Base-by-base conservation (phyloP, 2,329 filamentous ascomycete species). In the Trichophyton schoenleinii region DNA sequence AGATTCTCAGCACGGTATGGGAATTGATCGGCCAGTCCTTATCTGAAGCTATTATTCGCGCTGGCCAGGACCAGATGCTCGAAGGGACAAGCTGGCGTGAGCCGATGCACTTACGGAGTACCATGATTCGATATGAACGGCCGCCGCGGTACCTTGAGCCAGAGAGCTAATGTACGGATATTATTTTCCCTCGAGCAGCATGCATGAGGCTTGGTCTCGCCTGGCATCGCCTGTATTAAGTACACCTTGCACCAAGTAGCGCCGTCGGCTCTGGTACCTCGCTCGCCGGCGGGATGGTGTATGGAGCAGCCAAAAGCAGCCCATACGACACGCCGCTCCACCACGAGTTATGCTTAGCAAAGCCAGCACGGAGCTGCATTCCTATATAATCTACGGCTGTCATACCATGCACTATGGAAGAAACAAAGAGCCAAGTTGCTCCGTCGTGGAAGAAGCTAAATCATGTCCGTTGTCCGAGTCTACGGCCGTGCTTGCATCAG, bases 401-500 rank as follows among this genome's bases (percentile, higher is more conserved):
- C 46, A 20, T 52, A 28, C 46, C 52, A 34, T 36, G 25, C 52
- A 28, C 25, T 13, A 4, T 55, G 15, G 15, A 38, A 38, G 34
- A 38, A 13, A 38, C 8, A 28, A 28, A 25, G 18, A 22, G 52
- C 52, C 52, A 55, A 55, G 52, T 55, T 25, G 28, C 52, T 55
- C 20, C 52, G 28, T 55, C 52, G 28, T 18, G 34, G 52, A 55
- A 36, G 52, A 55, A 36, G 52, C 52, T 55, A 55, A 55, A 55
- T n/a, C 52, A 55, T 55, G 52, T 55, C 52, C 28, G 52, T 36
- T 55, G 52, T 34, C 31, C 52, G 25, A 55, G 31, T 28, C 52
- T 55, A 55, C 52, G 28, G 52, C 52, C 52, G 52, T 55, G 22
- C 52, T 34, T 55, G 52, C 52, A 55, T 55, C 52, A 55, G 52